Conservation (phyloP, 225 moss, liverwort and hornwort species). For the Antitrichia curtipendula region DNA sequence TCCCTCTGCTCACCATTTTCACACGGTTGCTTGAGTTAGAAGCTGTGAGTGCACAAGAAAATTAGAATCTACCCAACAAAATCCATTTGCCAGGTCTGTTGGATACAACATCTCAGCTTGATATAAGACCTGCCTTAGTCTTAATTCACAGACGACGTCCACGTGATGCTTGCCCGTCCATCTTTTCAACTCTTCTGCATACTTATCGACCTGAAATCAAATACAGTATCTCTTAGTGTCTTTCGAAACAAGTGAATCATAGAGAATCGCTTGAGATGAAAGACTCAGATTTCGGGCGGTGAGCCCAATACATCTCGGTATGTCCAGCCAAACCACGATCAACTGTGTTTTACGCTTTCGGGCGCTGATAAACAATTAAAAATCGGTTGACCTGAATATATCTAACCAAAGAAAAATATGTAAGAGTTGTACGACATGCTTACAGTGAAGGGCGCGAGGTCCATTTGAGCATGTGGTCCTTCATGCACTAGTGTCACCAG, state of each 20-base stretch:
- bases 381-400: not conserved
- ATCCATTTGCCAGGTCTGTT: not conserved
- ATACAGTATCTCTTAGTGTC: not conserved
- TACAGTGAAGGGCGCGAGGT: constrained; percentile 9
- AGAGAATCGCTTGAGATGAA: not conserved
- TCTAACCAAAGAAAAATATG: not conserved
- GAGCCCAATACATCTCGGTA: not conserved
- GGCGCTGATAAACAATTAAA: not conserved
- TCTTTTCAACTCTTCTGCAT: constrained; percentile 4
- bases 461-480: not conserved
- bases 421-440: not conserved
- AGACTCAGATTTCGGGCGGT: not conserved
- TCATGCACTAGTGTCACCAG: constrained; percentile 29
- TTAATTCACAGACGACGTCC: constrained; percentile 21
- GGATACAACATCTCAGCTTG: not conserved
- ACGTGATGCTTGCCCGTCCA: constrained; percentile 23
- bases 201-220: constrained; percentile 11
- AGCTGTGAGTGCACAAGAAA: not conserved
- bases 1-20: constrained; percentile 20
- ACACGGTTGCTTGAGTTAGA: not conserved
- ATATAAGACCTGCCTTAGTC: constrained; percentile 19
- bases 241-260: not conserved
- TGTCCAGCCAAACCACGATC: not conserved
- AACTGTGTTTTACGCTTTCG: not conserved
- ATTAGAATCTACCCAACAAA: not conserved